Conservation (phyloP, 2,329 filamentous ascomycete species). For the Aureobasidium mangrovei region DNA sequence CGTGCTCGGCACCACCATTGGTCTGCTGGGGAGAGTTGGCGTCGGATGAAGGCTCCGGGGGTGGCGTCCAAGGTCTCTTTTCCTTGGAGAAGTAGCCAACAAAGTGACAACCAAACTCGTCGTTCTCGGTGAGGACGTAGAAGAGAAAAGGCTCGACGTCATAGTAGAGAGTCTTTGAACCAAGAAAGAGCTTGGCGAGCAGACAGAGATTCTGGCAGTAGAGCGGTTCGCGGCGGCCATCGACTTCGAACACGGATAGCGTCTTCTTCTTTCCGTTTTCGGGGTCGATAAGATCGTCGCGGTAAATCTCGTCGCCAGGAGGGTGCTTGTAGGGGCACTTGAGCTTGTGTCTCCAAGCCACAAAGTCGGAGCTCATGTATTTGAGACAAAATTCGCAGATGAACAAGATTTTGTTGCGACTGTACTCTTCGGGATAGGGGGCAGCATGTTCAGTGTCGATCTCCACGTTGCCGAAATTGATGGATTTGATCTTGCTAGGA, state of each 20-base stretch:
- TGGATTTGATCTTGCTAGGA: slow-evolving; percentile 95
- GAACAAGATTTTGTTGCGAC: slow-evolving; percentile 89
- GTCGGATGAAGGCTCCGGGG: slow-evolving; percentile 54
- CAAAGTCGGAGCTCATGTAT: slow-evolving; percentile 99
- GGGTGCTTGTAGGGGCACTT: slow-evolving; percentile 97
- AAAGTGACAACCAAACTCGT: slow-evolving; percentile 86
- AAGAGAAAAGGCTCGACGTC: slow-evolving; percentile 96
- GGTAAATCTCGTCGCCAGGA: slow-evolving; percentile 95
- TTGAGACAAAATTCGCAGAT: slow-evolving; percentile 99
- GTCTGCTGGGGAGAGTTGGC: slow-evolving; percentile 18
- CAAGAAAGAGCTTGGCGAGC: slow-evolving; percentile 92
- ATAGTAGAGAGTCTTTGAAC: slow-evolving; percentile 96
- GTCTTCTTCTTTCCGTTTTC: slow-evolving; percentile 27
- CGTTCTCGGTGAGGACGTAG: slow-evolving; percentile 92
- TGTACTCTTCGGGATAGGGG: slow-evolving; percentile 97
- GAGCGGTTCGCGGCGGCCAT: slow-evolving; percentile 93
- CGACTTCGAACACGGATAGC: slow-evolving; percentile 87
- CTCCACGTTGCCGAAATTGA: slow-evolving; percentile 94
- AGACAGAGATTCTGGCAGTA: slow-evolving; percentile 98
- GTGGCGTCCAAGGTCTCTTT: slow-evolving; percentile 51
- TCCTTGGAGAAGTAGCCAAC: slow-evolving; percentile 99
- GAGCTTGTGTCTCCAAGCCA: slow-evolving; percentile 89
- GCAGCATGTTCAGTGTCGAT: slow-evolving; percentile 99
- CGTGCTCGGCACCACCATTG: slow-evolving; percentile 13
- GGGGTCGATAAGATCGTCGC: slow-evolving; percentile 62